Base-by-base conservation (phyloP, 257 asterid genomes). In the Solanum appendiculatum region DNA sequence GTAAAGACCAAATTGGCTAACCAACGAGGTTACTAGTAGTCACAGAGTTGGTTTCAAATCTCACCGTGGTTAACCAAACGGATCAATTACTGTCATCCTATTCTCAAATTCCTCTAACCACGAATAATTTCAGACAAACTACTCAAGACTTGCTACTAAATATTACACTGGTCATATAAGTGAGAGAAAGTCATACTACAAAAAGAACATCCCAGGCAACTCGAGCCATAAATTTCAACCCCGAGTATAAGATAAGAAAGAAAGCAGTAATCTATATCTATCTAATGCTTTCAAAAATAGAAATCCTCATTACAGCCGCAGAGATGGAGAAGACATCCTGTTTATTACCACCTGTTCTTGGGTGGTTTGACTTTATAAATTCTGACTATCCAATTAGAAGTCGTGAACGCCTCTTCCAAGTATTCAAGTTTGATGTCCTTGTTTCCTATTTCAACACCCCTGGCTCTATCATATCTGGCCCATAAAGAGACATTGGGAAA, bases 361-460 rank as follows among this genome's bases (percentile, higher is more conserved):
- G 98, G 99, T 51, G 98, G 98, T 84, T 95, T 97, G 16, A 97
- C 98, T 93, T 94, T 97, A 94, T 95, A 96, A 88, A 97, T 97
- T 85, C 99, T 93, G 58, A 97, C 95, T 77, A 97, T 97, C 99
- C 99, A 97, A 89, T 97, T 97, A 13, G 98, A 96, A 9, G 99
- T 97, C 0, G 99, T 97, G 90, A 94, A 95, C 34, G 99, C 99
- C 91, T 97, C 99, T 93, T 96, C 99, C 89, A 97, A 90, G 89
- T 97, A 89, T 84, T 97, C 94, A 16, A 97, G 94, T 93, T 96
- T 97, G 89, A 97, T 88, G 89, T 97, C 99, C 88, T 97, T 97
- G 75, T 97, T 96, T 88, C 99, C 99, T 3, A 96, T 97, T 91
- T 97, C 99, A 39, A 97, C 99, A 9, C 99, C 99, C 73, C 99